Evolutionary conservation across 2,329 filamentous ascomycete species (phyloP), one percentile per base, ranked within the genome.

Genomic region (Sodiomyces alkalinus): DNA sequence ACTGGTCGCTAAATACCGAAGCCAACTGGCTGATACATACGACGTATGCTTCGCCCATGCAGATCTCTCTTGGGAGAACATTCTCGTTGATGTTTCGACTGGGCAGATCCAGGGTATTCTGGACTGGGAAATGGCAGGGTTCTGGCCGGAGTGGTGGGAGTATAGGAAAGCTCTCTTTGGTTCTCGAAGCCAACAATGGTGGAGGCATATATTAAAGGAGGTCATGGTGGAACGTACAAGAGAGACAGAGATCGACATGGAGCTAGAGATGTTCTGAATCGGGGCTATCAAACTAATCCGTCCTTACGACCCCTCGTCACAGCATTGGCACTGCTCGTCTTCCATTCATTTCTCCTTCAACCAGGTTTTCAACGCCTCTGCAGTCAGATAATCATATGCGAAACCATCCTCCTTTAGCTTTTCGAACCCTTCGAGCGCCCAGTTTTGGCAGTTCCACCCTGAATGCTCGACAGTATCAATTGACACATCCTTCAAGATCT

Each of bases 141-240:
- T 37, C 17, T 41, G 39, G 39, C 39, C 39, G 1, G 39, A 38
- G 18, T 41, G 39, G 37, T 41, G 37, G 37, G 37, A 39, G 17
- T 39, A 35, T 22, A 31, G 37, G 29, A 38, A 36, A 22, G 39
- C 39, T 2, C 10, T 41, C 22, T 39, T 35, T 27, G 39, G 35
- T 4, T 18, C 21, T 8, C 35, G 39, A 15, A 27, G 27, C 18
- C 31, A 33, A 19, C 17, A 5, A 5, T 41, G 37, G 37, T 39
- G 39, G 39, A 26, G 19, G 5, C 9, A 34, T 1, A 19, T 38
- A 4, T 8, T 38, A 16, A 32, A 33, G 18, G 4, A 38, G 10
- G 22, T 33, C 17, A 32, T 40, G 32, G 13, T 18, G 17, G 30
- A 35, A 23, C 32, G 35, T 30, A 7, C n/a, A 15, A 24, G 6